phyloP scores from a whole-genome alignment of 2,329 filamentous ascomycete genomes.

The Aspergillus pseudoviridinutans region DNA sequence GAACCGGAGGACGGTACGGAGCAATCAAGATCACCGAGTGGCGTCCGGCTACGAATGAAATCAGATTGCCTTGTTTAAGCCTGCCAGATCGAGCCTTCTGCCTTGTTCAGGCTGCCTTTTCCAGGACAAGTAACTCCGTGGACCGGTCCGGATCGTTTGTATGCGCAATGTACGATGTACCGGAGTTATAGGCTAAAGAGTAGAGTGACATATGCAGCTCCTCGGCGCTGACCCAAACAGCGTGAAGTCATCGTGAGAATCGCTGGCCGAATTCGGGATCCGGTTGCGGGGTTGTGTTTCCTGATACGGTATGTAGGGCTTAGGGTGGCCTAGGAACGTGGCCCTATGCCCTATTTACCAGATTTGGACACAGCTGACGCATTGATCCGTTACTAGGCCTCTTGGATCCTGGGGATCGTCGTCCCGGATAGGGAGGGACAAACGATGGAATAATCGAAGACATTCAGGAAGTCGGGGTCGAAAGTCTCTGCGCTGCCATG shows the following conservation, averaged over 20 bases:
- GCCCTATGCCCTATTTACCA: slow-evolving; percentile 28
- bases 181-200: background rate
- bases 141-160: background rate
- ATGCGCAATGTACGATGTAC: background rate
- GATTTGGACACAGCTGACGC: slow-evolving; percentile 21
- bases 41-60: background rate
- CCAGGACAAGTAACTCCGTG: background rate
- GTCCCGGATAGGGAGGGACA: background rate
- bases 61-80: background rate
- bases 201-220: background rate
- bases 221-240: background rate
- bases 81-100: no score
- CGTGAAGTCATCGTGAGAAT: background rate
- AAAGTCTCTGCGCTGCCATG: slow-evolving; percentile 18
- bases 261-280: background rate
- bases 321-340: background rate
- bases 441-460: background rate
- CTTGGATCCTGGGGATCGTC: background rate
- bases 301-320: slow-evolving; percentile 15
- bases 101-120: background rate
- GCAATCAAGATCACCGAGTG: background rate
- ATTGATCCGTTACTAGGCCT: slow-evolving; percentile 10
- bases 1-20: background rate
- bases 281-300: slow-evolving; percentile 1
- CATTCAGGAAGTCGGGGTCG: background rate